Percentiles rank a stretch among this genome's conserved stretches.
These are phyloP conservation scores for Globisporangium takayamanum DNA, from an alignment of 352 stramenopile genomes.

Conservation along the genomic window DNA sequence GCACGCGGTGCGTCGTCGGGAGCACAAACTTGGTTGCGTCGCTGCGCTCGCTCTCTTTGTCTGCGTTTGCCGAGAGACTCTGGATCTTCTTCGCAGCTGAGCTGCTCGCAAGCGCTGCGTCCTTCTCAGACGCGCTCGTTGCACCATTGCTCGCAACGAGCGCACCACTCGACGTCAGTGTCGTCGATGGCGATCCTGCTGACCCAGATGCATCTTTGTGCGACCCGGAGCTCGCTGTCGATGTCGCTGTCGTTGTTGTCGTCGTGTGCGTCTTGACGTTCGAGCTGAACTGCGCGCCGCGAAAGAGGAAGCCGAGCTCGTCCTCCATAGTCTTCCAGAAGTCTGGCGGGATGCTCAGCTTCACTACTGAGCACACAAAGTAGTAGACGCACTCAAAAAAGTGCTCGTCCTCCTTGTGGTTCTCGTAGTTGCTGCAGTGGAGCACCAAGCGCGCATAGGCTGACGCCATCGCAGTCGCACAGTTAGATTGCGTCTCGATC, in stretches of 20 bases:
- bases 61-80: slow-evolving; percentile 22
- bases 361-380: slow-evolving; percentile 67
- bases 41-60: slow-evolving; percentile 15
- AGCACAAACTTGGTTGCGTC: slow-evolving; percentile 31
- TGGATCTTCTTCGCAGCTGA: slow-evolving; percentile 30
- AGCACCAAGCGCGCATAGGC: slow-evolving; percentile 66
- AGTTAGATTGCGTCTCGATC: slow-evolving; percentile 24
- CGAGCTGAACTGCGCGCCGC: slow-evolving; percentile 59
- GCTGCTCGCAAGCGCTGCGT: slow-evolving; percentile 1
- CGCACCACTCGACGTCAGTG: no score
- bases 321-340: slow-evolving; percentile 60
- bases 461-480: slow-evolving; percentile 33
- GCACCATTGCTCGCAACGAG: no score
- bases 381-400: slow-evolving; percentile 83
- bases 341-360: slow-evolving; percentile 45
- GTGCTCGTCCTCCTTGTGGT: slow-evolving; percentile 73
- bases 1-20: slow-evolving; percentile 37
- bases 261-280: slow-evolving; percentile 46
- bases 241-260: no score
- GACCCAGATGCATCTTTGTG: slow-evolving; percentile 10
- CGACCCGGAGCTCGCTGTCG: background rate
- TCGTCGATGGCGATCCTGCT: no score
- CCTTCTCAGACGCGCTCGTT: slow-evolving; percentile 8
- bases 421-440: slow-evolving; percentile 80
- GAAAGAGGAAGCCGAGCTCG: slow-evolving; percentile 70